Percentiles rank a stretch among this genome's conserved stretches.
Conservation (phyloP, 768 basidiomycete species). For the Tephrocybe sp. region DNA sequence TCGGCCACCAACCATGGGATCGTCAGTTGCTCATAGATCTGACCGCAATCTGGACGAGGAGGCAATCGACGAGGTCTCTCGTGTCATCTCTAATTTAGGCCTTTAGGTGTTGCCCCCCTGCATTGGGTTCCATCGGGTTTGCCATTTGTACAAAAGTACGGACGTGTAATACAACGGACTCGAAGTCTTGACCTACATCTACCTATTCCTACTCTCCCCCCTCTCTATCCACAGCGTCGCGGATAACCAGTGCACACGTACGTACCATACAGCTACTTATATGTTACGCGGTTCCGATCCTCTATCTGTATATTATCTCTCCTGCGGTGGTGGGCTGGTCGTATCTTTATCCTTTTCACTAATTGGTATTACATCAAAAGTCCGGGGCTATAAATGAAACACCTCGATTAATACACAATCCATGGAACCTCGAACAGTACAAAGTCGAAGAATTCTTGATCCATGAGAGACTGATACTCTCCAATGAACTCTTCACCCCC, state of each 20-base stretch:
- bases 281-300: conserved; percentile 37
- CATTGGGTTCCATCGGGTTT: conserved; percentile 2
- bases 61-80: conserved; percentile 65
- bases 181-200: conserved; percentile 7
- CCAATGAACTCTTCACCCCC: conserved; percentile 72
- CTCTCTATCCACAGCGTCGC: conserved; percentile 15
- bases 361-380: conserved; percentile 41
- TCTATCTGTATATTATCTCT: conserved; percentile 40
- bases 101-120: conserved; percentile 34
- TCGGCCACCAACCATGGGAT: conserved; percentile 40
- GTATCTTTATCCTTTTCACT: conserved; percentile 59
- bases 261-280: conserved; percentile 21
- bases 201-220: conserved; percentile 11
- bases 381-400: conserved; percentile 14
- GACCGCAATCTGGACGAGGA: conserved; percentile 50
- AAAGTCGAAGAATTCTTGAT: conserved; percentile 95
- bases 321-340: conserved; percentile 54
- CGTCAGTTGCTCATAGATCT: conserved; percentile 42
- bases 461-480: conserved; percentile 90
- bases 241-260: conserved; percentile 21
- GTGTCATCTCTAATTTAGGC: conserved; percentile 76
- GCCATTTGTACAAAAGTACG: conserved; percentile 19
- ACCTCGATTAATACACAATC: conserved; percentile 59
- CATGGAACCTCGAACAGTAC: conserved; percentile 92
- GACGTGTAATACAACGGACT: conserved; percentile 20